These are phyloP conservation scores for Trichoderma hamatum DNA, from an alignment of 2,329 filamentous ascomycete species.

Conservation along the genomic window DNA sequence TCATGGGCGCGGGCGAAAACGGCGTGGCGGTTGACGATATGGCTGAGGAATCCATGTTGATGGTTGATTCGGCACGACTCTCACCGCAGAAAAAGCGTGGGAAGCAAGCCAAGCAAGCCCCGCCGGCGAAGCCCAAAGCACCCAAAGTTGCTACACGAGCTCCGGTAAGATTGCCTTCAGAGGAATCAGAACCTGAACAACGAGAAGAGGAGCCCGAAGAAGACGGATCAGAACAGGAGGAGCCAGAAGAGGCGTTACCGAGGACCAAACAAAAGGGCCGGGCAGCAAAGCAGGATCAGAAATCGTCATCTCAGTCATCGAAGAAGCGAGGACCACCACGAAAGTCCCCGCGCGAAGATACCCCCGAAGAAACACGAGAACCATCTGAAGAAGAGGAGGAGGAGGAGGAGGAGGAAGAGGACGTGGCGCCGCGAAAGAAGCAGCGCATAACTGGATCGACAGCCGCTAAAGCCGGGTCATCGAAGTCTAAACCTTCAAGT, in stretches of 20 bases:
- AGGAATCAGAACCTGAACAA: constrained; percentile 21
- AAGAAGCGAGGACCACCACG: constrained; percentile 11
- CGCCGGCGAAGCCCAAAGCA: constrained; percentile 11
- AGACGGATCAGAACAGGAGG: constrained; percentile 23
- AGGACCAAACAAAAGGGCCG: constrained; percentile 29
- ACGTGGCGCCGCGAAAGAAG: constrained; percentile 34
- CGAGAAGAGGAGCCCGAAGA: constrained; percentile 27
- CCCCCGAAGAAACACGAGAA: constrained; percentile 13
- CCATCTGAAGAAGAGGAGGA: constrained; percentile 28
- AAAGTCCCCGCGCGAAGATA: constrained; percentile 2
- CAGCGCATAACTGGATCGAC: constrained; percentile 34
- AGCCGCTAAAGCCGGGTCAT: constrained; percentile 35
- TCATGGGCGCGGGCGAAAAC: constrained; percentile 34
- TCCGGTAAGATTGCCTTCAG: constrained; percentile 10
- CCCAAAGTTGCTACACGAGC: constrained; percentile 13
- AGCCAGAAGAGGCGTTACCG: constrained; percentile 1
- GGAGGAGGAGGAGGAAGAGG: constrained; percentile 34
- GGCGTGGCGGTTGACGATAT: constrained; percentile 35
- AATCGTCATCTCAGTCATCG: neutral
- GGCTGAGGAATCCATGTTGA: constrained; percentile 49
- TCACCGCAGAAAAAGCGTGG: constrained; percentile 20
- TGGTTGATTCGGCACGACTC: constrained; percentile 40
- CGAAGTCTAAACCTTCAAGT: constrained; percentile 15
- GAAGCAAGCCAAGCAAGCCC: constrained; percentile 9
- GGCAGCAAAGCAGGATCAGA: constrained; percentile 26